These are phyloP conservation scores for Conticribra guillardii DNA, from an alignment of 108 stramenopile species.

Conservation along the genomic window DNA sequence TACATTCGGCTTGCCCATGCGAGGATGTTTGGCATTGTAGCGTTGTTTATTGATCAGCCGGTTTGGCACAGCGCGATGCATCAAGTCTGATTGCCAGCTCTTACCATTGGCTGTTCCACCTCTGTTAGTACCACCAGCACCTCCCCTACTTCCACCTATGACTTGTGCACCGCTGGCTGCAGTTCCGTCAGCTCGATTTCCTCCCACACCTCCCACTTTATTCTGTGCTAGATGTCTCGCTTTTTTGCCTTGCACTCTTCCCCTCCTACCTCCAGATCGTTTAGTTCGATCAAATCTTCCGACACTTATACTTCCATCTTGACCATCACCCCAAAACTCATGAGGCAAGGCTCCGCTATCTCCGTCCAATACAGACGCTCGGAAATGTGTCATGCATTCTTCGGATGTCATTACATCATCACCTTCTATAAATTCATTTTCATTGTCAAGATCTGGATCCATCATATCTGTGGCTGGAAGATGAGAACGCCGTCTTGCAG, in stretches of 20 bases:
- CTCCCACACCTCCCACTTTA: conserved; percentile 11
- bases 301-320: conserved; percentile 42
- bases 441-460: conserved; percentile 46
- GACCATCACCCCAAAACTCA: conserved; percentile 46
- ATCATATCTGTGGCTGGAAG: conserved; percentile 46
- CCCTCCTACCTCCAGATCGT: conserved; percentile 33
- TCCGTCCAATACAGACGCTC: conserved; percentile 40
- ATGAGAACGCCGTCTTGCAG: conserved; percentile 71
- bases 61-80: conserved; percentile 36
- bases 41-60: conserved; percentile 39
- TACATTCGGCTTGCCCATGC: conserved; percentile 76
- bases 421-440: conserved; percentile 47
- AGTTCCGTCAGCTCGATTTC: conserved; percentile 7
- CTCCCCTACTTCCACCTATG: background rate
- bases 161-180: conserved; percentile 11
- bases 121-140: background rate
- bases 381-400: conserved; percentile 52
- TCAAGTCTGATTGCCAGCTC: conserved; percentile 49
- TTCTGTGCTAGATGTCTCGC: conserved; percentile 10
- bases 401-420: conserved; percentile 54
- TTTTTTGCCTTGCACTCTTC: conserved; percentile 9
- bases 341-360: conserved; percentile 51
- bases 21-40: conserved; percentile 47
- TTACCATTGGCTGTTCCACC: conserved; percentile 2
- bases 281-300: conserved; percentile 50